Evolutionary conservation across 2,329 filamentous ascomycete species (phyloP).

Genomic region (Blastomyces silverae): DNA sequence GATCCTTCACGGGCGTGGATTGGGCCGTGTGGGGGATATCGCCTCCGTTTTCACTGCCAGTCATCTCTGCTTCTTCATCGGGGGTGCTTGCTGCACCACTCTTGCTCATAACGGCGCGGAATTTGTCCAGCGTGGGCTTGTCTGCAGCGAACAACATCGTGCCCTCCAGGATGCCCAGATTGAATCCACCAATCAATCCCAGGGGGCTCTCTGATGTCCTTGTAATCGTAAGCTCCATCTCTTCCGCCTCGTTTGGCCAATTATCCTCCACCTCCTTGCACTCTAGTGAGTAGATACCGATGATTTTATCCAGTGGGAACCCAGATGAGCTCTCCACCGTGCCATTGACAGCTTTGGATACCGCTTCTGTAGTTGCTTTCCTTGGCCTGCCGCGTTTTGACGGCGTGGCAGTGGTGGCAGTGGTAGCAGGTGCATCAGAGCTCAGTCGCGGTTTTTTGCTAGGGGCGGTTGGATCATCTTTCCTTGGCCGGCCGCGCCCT

Average conservation of each 20-base stretch:
- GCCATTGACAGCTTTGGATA: conserved; percentile 5
- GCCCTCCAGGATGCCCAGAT: conserved; percentile 21
- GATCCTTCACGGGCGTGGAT: not conserved
- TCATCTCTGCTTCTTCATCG: not conserved
- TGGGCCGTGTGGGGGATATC: not conserved
- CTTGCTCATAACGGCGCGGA: conserved; percentile 7
- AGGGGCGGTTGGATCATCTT: conserved; percentile 2
- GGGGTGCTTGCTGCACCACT: not conserved
- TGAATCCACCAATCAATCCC: conserved; percentile 19
- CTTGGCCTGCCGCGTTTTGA: conserved; percentile 17
- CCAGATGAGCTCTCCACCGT: not conserved
- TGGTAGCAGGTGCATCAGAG: not conserved
- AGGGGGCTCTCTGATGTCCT: conserved; percentile 10
- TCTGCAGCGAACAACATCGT: conserved; percentile 21
- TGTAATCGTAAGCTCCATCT: conserved; percentile 20
- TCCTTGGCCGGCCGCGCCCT: conserved; percentile 5
- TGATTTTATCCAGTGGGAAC: conserved; percentile 15
- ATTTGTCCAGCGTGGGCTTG: conserved; percentile 15
- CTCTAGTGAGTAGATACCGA: conserved; percentile 19
- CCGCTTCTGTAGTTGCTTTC: conserved; percentile 11
- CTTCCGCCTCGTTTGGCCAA: conserved; percentile 19
- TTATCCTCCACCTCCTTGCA: conserved; percentile 17
- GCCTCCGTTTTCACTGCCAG: not conserved
- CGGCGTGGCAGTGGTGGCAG: not conserved
- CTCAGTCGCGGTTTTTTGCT: conserved; percentile 10